These are phyloP conservation scores for Ceriops tagal DNA, from an alignment of 345 rosid species.

Conservation along the genomic window DNA sequence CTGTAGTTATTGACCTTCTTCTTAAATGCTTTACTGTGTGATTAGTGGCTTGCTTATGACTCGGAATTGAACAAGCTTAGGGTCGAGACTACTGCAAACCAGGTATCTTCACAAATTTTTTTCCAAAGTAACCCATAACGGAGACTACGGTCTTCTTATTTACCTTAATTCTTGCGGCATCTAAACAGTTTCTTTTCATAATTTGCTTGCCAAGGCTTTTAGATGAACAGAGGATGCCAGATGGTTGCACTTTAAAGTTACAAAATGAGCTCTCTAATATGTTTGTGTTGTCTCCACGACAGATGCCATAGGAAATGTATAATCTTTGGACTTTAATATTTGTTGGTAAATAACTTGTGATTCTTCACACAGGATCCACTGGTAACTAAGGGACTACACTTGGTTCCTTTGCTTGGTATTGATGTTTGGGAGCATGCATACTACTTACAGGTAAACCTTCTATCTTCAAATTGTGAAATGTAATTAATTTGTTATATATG, in stretches of 20 bases:
- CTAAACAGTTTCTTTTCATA: neutral
- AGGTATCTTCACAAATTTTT: conserved; percentile 44
- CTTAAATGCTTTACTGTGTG: neutral
- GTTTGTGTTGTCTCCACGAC: neutral
- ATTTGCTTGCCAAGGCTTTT: neutral
- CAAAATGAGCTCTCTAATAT: neutral
- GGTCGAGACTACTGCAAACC: conserved; percentile 87
- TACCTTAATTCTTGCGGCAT: conserved; percentile 2
- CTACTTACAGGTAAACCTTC: conserved; percentile 71
- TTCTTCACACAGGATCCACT: conserved; percentile 64
- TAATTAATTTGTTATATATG: neutral
- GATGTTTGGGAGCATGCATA: conserved; percentile 99
- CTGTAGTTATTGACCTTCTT: neutral
- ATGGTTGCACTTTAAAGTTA: neutral
- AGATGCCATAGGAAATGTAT: too few relatives aligned
- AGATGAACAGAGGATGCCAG: neutral
- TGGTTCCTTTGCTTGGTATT: conserved; percentile 84
- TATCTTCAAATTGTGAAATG: conserved; percentile 5
- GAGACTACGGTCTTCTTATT: neutral
- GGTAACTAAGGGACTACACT: conserved; percentile 67
- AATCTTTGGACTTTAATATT: too few relatives aligned
- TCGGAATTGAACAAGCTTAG: conserved; percentile 78
- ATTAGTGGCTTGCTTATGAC: conserved; percentile 89
- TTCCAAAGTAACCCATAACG: neutral
- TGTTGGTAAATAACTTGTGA: neutral